Evolutionary conservation across 225 moss, liverwort and hornwort genomes (phyloP), one percentile per base, ranked within the genome.

Genomic region (Sphagnum tenellum): DNA sequence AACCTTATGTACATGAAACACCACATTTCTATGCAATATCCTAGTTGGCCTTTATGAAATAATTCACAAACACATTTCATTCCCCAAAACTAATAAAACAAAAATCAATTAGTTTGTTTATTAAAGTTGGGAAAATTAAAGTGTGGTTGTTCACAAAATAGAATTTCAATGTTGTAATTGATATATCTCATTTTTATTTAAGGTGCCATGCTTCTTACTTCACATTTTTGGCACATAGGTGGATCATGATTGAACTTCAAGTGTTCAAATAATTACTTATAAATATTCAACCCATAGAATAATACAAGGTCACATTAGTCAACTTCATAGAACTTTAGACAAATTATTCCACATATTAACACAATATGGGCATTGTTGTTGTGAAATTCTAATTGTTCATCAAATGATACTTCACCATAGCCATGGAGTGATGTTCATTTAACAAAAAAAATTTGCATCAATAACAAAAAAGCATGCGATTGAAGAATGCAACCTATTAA

Each of bases 201-300:
- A 9, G 14, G 5, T 11, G 7, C 44, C 45, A 7, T 12, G 9
- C 3, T 12, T 46, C 46, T 65, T 71, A 84, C 84, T 75, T 84
- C 80, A 72, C 84, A 84, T 12, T 74, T 71, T 48, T 78, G 71
- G 69, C 84, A 84, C 13, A 67, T 69, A 61, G 84, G 84, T 46
- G 78, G 75, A 67, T 81, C 61, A 59, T 81, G 80, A 74, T 84
- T 84, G 84, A 84, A 84, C 64, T 81, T 84, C 84, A 84, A 81
- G 48, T 84, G 84, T 71, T 84, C 81, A 71, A 81, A 84, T 49
- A 84, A 56, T 81, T 84, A 75, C 46, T 54, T 57, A 29, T 56
- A 70, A 50, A 80, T 68, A 70, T 57, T 65, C 48, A 0, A 48
- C 63, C 8, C 66, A 66, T 7, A 7, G 7, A 13, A 8, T 2